phyloP scores from a whole-genome alignment of 2,329 filamentous ascomycete genomes.

The Ceratocystis eucalypticola region DNA sequence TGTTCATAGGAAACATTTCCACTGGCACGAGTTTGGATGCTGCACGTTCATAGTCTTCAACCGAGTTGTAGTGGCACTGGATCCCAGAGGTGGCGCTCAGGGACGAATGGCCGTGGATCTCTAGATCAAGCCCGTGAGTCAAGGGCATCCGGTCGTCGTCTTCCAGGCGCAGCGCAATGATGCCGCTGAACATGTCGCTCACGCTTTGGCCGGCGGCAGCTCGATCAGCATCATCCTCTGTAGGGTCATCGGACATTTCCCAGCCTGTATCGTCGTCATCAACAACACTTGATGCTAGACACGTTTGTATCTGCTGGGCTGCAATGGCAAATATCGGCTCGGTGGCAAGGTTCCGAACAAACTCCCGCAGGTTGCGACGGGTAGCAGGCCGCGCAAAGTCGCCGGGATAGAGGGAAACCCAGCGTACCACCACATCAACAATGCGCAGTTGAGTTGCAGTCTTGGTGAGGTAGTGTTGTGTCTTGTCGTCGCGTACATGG shows the following conservation, averaged over 20 bases:
- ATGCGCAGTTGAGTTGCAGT: conserved; percentile 72
- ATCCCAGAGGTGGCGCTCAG: conserved; percentile 12
- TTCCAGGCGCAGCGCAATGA: conserved; percentile 36
- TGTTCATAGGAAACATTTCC: conserved; percentile 57
- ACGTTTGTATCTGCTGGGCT: conserved; percentile 70
- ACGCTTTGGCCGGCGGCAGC: conserved; percentile 27
- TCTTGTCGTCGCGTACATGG: conserved; percentile 50
- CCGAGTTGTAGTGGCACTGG: conserved; percentile 41
- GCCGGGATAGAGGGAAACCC: conserved; percentile 80
- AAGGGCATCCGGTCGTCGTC: conserved; percentile 25
- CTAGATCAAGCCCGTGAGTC: conserved; percentile 21
- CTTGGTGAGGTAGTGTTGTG: conserved; percentile 57
- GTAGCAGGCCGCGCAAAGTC: conserved; percentile 77
- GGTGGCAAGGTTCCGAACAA: conserved; percentile 59
- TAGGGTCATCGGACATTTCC: conserved; percentile 61
- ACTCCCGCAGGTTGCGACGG: conserved; percentile 56
- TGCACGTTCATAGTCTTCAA: conserved; percentile 70
- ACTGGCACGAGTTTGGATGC: conserved; percentile 59
- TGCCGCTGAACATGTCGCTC: conserved; percentile 32
- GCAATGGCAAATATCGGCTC: conserved; percentile 75
- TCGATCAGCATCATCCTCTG: conserved; percentile 25
- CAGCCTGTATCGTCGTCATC: conserved; percentile 89
- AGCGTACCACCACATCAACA: conserved; percentile 71
- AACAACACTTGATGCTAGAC: conserved; percentile 55
- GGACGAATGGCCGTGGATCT: conserved; percentile 17